A percentile compares a stretch with the other conserved stretches of the same genome.
Evolutionary conservation across 257 asterid genomes (phyloP).

Genomic region (Hygrophila difformis): DNA sequence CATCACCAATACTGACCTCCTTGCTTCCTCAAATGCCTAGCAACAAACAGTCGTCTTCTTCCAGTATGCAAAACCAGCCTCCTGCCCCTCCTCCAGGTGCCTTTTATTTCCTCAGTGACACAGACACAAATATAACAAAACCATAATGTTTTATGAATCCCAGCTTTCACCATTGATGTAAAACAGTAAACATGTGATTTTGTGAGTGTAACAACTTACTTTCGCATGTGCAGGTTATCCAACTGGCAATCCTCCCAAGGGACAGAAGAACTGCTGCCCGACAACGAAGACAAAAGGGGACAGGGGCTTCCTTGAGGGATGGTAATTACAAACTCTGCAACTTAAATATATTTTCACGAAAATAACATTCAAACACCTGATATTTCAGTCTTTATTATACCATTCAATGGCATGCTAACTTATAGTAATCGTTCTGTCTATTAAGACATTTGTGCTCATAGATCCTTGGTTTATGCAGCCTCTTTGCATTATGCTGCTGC

Average conservation of each 20-base stretch:
- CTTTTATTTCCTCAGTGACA: slow-evolving; percentile 9
- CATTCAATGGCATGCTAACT: too few species aligned
- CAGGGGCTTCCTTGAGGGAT: slow-evolving; percentile 66
- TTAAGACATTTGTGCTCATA: background rate
- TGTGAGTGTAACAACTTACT: background rate
- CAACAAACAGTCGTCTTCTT: slow-evolving; percentile 2
- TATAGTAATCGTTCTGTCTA: too few species aligned
- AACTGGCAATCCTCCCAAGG: slow-evolving; percentile 24
- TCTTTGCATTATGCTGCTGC: slow-evolving; percentile 69
- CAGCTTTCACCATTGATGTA: too few species aligned
- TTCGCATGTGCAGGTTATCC: slow-evolving; percentile 39
- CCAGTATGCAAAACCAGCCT: slow-evolving; percentile 34
- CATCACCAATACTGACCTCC: background rate
- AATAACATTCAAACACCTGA: background rate
- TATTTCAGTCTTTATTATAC: background rate
- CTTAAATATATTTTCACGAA: background rate
- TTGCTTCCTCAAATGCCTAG: background rate
- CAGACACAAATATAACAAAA: background rate
- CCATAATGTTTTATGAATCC: background rate
- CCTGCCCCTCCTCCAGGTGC: slow-evolving; percentile 36
- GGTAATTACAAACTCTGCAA: slow-evolving; percentile 24
- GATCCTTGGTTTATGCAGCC: slow-evolving; percentile 33
- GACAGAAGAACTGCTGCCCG: slow-evolving; percentile 32
- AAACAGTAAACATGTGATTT: too few species aligned
- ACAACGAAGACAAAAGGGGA: slow-evolving; percentile 56